Base-by-base conservation (phyloP, 2,329 filamentous ascomycete species). In the Elsinoe perseae region DNA sequence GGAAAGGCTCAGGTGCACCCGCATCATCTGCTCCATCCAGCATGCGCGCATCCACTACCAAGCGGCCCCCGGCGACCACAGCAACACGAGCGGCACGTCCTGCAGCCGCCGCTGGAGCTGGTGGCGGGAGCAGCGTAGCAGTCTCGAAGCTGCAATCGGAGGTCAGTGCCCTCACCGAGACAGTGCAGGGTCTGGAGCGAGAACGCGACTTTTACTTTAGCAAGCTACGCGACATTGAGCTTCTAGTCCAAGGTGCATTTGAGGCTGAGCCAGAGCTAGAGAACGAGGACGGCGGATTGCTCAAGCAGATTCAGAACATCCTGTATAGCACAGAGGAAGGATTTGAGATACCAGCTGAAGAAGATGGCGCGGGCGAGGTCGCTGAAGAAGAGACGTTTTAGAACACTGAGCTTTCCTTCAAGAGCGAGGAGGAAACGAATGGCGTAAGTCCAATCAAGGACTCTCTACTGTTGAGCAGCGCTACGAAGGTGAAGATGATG, bases 141-240 rank as follows among this genome's bases (percentile, higher is more conserved):
- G 82, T 78, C 25, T 82, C 87, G 9, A 89, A 85, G 3, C 75
- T 98, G 64, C 82, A 88, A 69, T 81, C 87, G 68, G 93, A 97
- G 79, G 93, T 95, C 69, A 80, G 81, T 40, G 87, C 87, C 25
- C 80, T 97, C 64, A 95, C 95, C 79, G 92, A 97, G 76, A 95
- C 89, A 0, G 92, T 98, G n/a, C 80, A 83, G 10, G 93, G 93
- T 1, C 79, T 98, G 40, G 93, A 98, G 79, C 86, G 93, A 65
- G 93, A 98, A 77, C 82, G 93, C 50, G 93, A 98, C 72, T 98
- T 98, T 71, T 98, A 98, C 79, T 98, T 98, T 74, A 95, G 89
- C 80, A 98, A 98, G 79, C 80, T 98, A 62, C 82, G 93, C 58
- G 93, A 98, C 69, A 98, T 98, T 64, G 93, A 98, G 75, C 77